These are phyloP conservation scores for Aechmea fasciata DNA, from an alignment of 176 grass and related monocot genomes.

Conservation along the genomic window DNA sequence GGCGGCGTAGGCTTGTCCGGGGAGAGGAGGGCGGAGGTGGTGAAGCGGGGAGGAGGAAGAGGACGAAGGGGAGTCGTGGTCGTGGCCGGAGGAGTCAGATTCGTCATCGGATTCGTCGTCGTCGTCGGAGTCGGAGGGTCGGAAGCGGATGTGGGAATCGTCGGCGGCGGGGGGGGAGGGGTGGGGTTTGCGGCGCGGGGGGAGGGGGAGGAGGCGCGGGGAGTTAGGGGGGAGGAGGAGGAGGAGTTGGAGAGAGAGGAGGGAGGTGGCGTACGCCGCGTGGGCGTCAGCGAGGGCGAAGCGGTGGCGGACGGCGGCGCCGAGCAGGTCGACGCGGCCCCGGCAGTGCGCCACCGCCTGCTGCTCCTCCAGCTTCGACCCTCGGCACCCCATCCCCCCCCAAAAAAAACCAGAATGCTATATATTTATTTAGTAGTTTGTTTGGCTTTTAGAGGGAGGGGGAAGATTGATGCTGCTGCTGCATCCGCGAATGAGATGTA, in stretches of 20 bases:
- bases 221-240: slow-evolving; percentile 3
- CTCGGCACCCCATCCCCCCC: slow-evolving; percentile 61
- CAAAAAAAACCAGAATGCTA: too few relatives aligned
- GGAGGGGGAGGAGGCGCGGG: background rate
- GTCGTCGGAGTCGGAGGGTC: slow-evolving; percentile 11
- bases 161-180: slow-evolving; percentile 26
- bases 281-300: slow-evolving; percentile 63
- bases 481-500: too few relatives aligned
- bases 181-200: slow-evolving; percentile 16
- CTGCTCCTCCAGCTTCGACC: slow-evolving; percentile 76
- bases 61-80: background rate
- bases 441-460: too few relatives aligned
- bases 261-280: slow-evolving; percentile 44
- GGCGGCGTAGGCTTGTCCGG: too few relatives aligned
- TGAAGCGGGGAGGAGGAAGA: slow-evolving; percentile 12
- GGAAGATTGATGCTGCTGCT: too few relatives aligned
- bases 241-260: slow-evolving; percentile 24
- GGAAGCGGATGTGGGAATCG: slow-evolving; percentile 45
- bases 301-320: slow-evolving; percentile 67
- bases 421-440: too few relatives aligned
- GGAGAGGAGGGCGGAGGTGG: background rate
- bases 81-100: slow-evolving; percentile 12
- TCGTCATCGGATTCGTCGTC: slow-evolving; percentile 1
- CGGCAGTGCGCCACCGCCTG: slow-evolving; percentile 68
- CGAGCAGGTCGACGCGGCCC: slow-evolving; percentile 55